phyloP scores from a whole-genome alignment of 768 basidiomycete species.

The Termitomyces sp. region DNA sequence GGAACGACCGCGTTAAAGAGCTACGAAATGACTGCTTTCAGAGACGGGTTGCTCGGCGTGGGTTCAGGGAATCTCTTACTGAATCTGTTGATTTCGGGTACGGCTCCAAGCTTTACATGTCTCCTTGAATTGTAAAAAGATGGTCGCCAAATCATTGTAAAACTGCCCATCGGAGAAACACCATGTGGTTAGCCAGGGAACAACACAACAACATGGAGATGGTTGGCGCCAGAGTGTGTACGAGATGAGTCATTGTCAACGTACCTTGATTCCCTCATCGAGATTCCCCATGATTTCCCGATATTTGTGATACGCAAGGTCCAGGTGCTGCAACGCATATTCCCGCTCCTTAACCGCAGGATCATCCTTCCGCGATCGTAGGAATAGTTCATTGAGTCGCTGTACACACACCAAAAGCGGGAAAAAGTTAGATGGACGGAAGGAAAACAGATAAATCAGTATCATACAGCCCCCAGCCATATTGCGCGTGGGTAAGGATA shows the following conservation, averaged over 20 bases:
- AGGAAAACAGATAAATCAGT: background rate
- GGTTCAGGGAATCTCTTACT: slow-evolving; percentile 42
- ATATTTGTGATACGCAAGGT: slow-evolving; percentile 85
- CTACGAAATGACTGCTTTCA: slow-evolving; percentile 22
- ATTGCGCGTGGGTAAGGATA: background rate
- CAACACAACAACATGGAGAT: background rate
- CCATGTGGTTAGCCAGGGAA: background rate
- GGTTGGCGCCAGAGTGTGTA: background rate
- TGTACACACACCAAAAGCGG: slow-evolving; percentile 7
- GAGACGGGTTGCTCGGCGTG: background rate
- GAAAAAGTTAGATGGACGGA: background rate
- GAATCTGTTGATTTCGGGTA: slow-evolving; percentile 67
- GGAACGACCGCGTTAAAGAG: slow-evolving; percentile 37
- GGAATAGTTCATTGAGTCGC: slow-evolving; percentile 68
- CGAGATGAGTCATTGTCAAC: slow-evolving; percentile 9
- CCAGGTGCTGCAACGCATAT: slow-evolving; percentile 75
- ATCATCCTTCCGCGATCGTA: slow-evolving; percentile 77
- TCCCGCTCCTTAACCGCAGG: slow-evolving; percentile 77
- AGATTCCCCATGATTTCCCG: slow-evolving; percentile 80
- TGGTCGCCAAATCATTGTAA: slow-evolving; percentile 79
- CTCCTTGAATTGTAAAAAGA: slow-evolving; percentile 73
- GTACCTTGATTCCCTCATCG: slow-evolving; percentile 85
- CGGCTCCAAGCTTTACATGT: slow-evolving; percentile 73
- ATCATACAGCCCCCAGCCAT: background rate
- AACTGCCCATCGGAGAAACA: slow-evolving; percentile 47